Evolutionary conservation across 768 basidiomycete species (phyloP).

Genomic region (Mycena chlorophos): DNA sequence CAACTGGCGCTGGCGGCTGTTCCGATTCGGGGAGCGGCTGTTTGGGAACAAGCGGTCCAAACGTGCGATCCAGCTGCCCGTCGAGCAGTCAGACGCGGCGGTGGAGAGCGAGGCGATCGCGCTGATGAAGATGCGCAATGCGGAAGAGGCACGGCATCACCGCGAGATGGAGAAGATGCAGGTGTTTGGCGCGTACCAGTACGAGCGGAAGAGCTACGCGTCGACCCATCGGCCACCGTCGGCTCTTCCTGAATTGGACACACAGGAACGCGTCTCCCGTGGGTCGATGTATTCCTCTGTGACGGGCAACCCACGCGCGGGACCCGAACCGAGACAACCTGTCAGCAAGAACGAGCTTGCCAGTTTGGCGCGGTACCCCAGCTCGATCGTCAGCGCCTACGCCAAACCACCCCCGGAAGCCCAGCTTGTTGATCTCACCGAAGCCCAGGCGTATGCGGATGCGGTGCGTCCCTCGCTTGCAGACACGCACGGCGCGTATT

Average conservation of each 20-base stretch:
- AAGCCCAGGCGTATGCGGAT: conserved; percentile 61
- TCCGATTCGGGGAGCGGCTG: conserved; percentile 56
- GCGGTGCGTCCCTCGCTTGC: conserved; percentile 41
- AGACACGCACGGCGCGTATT: conserved; percentile 38
- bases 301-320: conserved; percentile 60
- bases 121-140: conserved; percentile 49
- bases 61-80: conserved; percentile 22
- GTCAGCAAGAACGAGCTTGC: conserved; percentile 42
- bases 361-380: conserved; percentile 25
- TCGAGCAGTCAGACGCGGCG: conserved; percentile 9
- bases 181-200: conserved; percentile 46
- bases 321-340: conserved; percentile 75
- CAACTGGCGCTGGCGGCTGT: conserved; percentile 58
- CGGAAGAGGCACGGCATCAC: conserved; percentile 52
- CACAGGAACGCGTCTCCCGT: conserved; percentile 36
- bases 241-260: conserved; percentile 39
- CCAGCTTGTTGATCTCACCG: conserved; percentile 42
- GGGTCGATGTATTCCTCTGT: conserved; percentile 67
- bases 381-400: conserved; percentile 42
- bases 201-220: conserved; percentile 38
- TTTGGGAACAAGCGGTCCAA: conserved; percentile 45
- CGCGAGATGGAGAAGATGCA: conserved; percentile 53
- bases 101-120: conserved; percentile 47
- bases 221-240: conserved; percentile 39
- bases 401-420: conserved; percentile 40